Conservation (phyloP, 2,329 filamentous ascomycete species). For the Cladosporium phlei region DNA sequence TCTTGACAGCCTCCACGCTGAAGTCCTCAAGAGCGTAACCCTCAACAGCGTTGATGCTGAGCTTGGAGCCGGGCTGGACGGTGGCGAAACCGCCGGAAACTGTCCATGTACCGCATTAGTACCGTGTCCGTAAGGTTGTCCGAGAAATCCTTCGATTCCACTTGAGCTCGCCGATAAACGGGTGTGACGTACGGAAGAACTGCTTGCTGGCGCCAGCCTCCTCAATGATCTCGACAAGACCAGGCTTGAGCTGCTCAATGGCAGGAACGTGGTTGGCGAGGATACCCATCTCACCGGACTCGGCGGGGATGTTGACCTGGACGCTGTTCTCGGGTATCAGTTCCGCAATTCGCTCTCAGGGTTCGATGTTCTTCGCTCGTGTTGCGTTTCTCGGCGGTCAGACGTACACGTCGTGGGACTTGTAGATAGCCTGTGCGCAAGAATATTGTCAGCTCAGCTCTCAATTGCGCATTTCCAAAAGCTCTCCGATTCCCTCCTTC, state of each 20-base stretch:
- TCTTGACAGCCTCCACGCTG: conserved; percentile 78
- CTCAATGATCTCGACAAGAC: conserved; percentile 91
- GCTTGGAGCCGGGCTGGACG: conserved; percentile 86
- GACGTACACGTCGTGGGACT: conserved; percentile 66
- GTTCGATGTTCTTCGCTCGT: conserved; percentile 16
- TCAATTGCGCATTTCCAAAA: no score
- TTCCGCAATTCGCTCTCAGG: conserved; percentile 12
- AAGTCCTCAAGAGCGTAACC: conserved; percentile 94
- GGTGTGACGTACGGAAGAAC: conserved; percentile 80
- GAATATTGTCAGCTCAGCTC: conserved; percentile 19
- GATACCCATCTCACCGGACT: conserved; percentile 98
- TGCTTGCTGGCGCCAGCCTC: conserved; percentile 87
- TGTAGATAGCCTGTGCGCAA: conserved; percentile 58
- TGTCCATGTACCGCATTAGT: conserved; percentile 34
- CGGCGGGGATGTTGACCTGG: conserved; percentile 98
- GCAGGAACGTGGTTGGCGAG: conserved; percentile 98
- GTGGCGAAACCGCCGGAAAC: conserved; percentile 96
- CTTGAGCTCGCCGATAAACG: conserved; percentile 5
- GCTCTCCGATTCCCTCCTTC: background rate
- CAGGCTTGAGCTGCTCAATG: conserved; percentile 98
- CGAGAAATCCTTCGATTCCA: no score
- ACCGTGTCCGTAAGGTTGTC: conserved; percentile 1
- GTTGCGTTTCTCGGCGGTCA: conserved; percentile 12
- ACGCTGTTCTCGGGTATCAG: conserved; percentile 54
- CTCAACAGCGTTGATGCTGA: conserved; percentile 99